Evolutionary conservation across 1,284 basidiomycete genomes (phyloP), one percentile per base, ranked within the genome.

Genomic region (Testicularia cyperi): DNA sequence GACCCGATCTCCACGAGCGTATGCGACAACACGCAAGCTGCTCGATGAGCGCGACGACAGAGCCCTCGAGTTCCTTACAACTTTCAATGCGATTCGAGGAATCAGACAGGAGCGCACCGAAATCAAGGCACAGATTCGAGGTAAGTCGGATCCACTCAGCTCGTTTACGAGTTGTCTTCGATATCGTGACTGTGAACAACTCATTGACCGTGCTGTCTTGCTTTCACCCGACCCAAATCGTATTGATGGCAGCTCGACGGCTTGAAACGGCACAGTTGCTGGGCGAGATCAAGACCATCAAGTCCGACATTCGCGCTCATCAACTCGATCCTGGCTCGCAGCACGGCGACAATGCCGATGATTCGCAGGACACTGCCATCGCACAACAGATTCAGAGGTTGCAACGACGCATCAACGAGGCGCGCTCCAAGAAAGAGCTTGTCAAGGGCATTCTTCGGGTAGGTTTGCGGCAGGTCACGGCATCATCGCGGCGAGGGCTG

Each of bases 391-490:
- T 62, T 1, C 52, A 62, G 18, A 46, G 55, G 41, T 32, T 56
- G 30, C 58, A 62, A 25, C 31, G 47, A 13, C 47, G 46, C 30
- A 51, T 58, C 42, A 49, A 42, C 27, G 61, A 64, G 36, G 47
- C 55, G 9, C 31, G 49, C n/a, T 49, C 45, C 6, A 64, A 64
- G 30, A 53, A 54, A 41, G 54, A 64, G 40, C 46, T 64, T 27
- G 61, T 64, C 29, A 64, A 57, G 23, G 61, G 61, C 3, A 53
- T 64, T 32, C 30, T 57, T 4, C 40, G 60, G 16, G 58, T 61
- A 49, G n/a, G n/a, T n/a, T n/a, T n/a, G n/a, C n/a, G n/a, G n/a
- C n/a, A n/a, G n/a, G n/a, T n/a, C n/a, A n/a, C n/a, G n/a, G n/a
- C n/a, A n/a, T n/a, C n/a, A n/a, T n/a, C n/a, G n/a, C n/a, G n/a